These are phyloP conservation scores for Chaetomium globosum DNA, from an alignment of 2,329 filamentous ascomycete genomes.

Conservation along the genomic window DNA sequence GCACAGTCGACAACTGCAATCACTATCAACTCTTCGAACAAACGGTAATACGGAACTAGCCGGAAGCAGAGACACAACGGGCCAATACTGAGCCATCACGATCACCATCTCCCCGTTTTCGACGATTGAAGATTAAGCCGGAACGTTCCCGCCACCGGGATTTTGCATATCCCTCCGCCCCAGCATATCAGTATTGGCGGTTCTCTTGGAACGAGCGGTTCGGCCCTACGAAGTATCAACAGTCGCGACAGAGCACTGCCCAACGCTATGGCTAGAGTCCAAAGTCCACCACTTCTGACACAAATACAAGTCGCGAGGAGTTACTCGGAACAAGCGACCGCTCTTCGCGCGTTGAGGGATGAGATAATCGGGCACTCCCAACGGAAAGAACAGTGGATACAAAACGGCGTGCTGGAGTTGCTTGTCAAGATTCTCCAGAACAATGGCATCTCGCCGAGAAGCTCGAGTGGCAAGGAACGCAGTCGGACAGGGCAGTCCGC, in stretches of 20 bases:
- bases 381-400: conserved; percentile 79
- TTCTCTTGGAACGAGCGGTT: not conserved
- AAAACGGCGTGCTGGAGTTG: conserved; percentile 67
- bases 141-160: not conserved
- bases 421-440: conserved; percentile 53
- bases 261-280: conserved; percentile 56
- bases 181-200: not conserved
- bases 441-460: conserved; percentile 40
- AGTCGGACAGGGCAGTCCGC: conserved; percentile 42
- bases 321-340: conserved; percentile 56
- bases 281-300: conserved; percentile 56
- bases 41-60: not conserved
- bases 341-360: conserved; percentile 79
- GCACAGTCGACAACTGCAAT: not conserved
- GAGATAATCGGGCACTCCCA: conserved; percentile 85
- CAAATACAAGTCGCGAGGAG: conserved; percentile 60
- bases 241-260: not conserved
- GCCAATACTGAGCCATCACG: not conserved
- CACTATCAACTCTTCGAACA: not conserved
- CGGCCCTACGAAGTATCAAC: conserved; percentile 1
- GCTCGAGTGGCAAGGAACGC: conserved; percentile 47
- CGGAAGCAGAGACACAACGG: not conserved
- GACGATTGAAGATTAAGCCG: not conserved
- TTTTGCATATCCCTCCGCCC: not conserved
- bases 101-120: not conserved